Conservation (phyloP, 1,284 basidiomycete genomes). For the Pseudozyma pruni region DNA sequence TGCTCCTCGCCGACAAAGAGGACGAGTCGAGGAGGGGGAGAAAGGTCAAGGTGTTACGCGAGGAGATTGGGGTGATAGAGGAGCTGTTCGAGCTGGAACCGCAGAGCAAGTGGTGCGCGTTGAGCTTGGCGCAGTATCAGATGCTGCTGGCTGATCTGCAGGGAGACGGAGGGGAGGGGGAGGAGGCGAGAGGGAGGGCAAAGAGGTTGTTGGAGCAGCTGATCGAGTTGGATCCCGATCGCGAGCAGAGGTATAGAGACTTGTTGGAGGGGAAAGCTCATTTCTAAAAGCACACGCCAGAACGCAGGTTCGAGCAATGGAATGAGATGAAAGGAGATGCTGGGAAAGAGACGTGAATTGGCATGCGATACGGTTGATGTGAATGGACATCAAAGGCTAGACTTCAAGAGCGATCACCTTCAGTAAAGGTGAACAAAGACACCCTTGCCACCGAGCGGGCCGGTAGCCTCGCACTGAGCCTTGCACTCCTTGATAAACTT, state of each 20-base stretch:
- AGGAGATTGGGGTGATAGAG: conserved; percentile 83
- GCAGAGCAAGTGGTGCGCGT: conserved; percentile 83
- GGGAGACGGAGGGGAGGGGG: background rate
- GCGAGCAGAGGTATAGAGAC: conserved; percentile 54
- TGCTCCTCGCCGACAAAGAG: background rate
- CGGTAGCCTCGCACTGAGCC: conserved; percentile 49
- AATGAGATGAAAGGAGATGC: background rate
- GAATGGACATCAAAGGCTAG: background rate
- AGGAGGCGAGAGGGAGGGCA: conserved; percentile 1
- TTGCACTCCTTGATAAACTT: conserved; percentile 41
- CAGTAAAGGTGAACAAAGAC: conserved; percentile 37
- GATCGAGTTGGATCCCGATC: conserved; percentile 53
- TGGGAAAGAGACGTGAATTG: background rate
- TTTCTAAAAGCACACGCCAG: conserved; percentile 10
- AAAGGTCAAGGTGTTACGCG: conserved; percentile 7
- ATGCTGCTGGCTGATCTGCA: conserved; percentile 10
- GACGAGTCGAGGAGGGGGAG: background rate
- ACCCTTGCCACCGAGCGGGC: conserved; percentile 48
- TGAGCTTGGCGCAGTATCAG: conserved; percentile 51
- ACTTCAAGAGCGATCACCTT: background rate
- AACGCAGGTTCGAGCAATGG: background rate
- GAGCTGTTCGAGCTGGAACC: conserved; percentile 90
- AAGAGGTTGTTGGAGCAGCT: conserved; percentile 31
- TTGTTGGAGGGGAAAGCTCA: conserved; percentile 36
- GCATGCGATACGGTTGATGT: background rate